Evolutionary conservation across 2,329 filamentous ascomycete species (phyloP).

Genomic region (Claviceps sorghi): DNA sequence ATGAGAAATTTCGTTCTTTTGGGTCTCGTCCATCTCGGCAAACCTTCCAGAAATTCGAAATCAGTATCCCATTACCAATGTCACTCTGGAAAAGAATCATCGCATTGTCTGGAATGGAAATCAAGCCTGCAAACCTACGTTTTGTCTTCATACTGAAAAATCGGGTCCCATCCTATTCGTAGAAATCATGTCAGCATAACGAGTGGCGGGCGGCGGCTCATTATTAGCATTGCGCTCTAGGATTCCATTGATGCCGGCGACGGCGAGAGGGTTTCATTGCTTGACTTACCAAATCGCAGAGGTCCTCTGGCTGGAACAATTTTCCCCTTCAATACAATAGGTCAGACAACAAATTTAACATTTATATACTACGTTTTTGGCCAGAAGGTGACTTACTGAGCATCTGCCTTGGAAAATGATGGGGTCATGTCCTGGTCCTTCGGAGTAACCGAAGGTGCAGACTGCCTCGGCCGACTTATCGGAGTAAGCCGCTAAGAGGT

Average conservation of each 20-base stretch:
- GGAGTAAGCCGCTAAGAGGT: conserved; percentile 72
- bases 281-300: conserved; percentile 57
- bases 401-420: conserved; percentile 87
- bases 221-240: not conserved
- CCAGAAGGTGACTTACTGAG: conserved; percentile 35
- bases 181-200: not conserved
- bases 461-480: conserved; percentile 89
- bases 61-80: not conserved
- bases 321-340: conserved; percentile 36
- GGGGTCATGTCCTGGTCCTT: conserved; percentile 69
- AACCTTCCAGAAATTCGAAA: conserved; percentile 32
- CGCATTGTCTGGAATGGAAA: not conserved
- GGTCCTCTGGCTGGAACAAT: conserved; percentile 77
- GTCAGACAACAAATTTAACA: not conserved
- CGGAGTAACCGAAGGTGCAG: conserved; percentile 87
- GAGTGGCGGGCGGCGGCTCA: too few relatives aligned
- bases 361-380: not conserved
- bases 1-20: conserved; percentile 90
- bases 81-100: not conserved
- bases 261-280: not conserved
- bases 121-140: conserved; percentile 38
- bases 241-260: not conserved
- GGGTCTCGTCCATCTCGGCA: conserved; percentile 81
- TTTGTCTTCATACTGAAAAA: conserved; percentile 85
- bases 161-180: conserved; percentile 72